Conservation (phyloP, 495 filamentous ascomycete genomes). For the Xylona heveae region DNA sequence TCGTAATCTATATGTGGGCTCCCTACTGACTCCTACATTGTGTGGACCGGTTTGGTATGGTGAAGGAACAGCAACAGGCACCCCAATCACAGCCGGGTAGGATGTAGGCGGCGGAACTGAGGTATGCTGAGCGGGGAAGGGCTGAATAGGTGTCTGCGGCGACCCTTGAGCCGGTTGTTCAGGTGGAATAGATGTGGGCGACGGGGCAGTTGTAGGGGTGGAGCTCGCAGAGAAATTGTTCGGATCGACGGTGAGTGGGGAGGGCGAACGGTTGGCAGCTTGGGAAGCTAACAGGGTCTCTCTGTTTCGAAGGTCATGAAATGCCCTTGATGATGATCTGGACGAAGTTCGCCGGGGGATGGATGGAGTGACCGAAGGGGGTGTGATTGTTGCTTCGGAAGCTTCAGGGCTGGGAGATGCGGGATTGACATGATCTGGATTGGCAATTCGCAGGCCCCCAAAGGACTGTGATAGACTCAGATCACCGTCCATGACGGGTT, state of each 20-base stretch:
- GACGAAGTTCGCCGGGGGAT: no score
- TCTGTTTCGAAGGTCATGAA: constrained; percentile 4
- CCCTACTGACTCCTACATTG: no score
- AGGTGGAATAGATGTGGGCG: constrained; percentile 5
- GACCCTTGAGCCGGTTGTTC: neutral
- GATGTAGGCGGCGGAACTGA: constrained; percentile 7
- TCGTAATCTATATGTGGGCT: constrained; percentile 29
- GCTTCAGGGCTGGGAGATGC: constrained; percentile 16
- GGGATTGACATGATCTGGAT: constrained; percentile 68
- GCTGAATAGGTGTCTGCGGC: constrained; percentile 1
- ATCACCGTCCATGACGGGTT: constrained; percentile 95
- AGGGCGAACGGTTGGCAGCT: constrained; percentile 8
- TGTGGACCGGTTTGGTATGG: no score
- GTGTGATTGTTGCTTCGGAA: neutral
- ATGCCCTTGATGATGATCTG: neutral
- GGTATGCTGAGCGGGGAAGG: constrained; percentile 4
- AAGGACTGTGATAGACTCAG: constrained; percentile 81
- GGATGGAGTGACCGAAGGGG: neutral
- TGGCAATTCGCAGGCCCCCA: constrained; percentile 90
- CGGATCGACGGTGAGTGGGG: constrained; percentile 18
- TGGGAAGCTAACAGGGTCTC: constrained; percentile 6
- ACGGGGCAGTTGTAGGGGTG: constrained; percentile 4
- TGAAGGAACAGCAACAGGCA: no score
- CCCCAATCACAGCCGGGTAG: no score
- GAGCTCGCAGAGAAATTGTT: constrained; percentile 13